Conservation (phyloP, 2,329 filamentous ascomycete genomes). For the Xylaria sp. region DNA sequence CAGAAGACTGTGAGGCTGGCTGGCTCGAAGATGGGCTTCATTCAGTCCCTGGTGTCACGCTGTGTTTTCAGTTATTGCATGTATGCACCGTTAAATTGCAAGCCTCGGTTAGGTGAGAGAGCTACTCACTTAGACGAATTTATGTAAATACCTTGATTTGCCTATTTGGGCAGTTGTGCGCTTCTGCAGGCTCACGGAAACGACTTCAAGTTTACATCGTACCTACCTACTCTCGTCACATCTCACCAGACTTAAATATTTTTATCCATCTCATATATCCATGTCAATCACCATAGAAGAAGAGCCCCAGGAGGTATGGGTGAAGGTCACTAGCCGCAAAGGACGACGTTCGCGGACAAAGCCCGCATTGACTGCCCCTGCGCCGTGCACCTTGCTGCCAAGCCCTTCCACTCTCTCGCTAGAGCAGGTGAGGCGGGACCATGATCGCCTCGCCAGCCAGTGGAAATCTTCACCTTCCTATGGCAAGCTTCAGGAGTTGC, state of each 20-base stretch:
- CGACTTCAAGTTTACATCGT: too few species aligned
- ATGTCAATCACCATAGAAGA: slow-evolving; percentile 5
- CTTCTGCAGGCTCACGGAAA: too few species aligned
- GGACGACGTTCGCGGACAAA: slow-evolving; percentile 18
- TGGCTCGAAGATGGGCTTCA: too few species aligned
- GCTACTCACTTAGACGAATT: too few species aligned
- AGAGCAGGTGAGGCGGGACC: slow-evolving; percentile 34
- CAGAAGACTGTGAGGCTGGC: too few species aligned
- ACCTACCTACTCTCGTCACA: background rate
- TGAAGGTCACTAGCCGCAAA: slow-evolving; percentile 31
- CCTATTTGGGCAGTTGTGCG: too few species aligned
- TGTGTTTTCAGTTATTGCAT: too few species aligned
- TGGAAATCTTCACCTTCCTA: slow-evolving; percentile 41
- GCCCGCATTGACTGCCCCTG: background rate
- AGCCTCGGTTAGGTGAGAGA: too few species aligned
- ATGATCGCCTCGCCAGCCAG: slow-evolving; percentile 32
- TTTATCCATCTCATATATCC: background rate
- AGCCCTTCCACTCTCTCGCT: slow-evolving; percentile 30
- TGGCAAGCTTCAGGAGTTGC: slow-evolving; percentile 42
- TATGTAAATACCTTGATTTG: too few species aligned
- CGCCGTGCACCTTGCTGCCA: background rate
- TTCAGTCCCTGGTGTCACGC: too few species aligned
- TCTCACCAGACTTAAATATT: background rate
- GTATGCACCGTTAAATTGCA: too few species aligned
- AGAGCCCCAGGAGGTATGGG: slow-evolving; percentile 31